Base-by-base conservation (phyloP, 768 basidiomycete species). In the Mycena rosella region DNA sequence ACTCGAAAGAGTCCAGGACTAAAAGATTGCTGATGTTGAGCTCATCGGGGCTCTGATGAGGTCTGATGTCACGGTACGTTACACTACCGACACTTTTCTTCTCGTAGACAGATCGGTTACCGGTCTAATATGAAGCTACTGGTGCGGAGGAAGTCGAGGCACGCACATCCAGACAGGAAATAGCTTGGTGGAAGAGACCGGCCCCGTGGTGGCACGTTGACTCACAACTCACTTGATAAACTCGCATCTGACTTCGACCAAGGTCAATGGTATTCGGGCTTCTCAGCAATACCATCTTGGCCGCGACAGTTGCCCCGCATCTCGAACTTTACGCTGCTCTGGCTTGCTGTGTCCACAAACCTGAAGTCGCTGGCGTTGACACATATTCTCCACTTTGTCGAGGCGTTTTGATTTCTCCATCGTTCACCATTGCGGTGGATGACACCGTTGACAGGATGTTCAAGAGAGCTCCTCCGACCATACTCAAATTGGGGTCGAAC, bases 101-200 rank as follows among this genome's bases (percentile, higher is more conserved):
- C n/a, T n/a, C n/a, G n/a, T n/a, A n/a, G n/a, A n/a, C n/a, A n/a
- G n/a, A n/a, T n/a, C n/a, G n/a, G n/a, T n/a, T n/a, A n/a, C n/a
- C n/a, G n/a, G n/a, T n/a, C n/a, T n/a, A n/a, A n/a, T n/a, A n/a
- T n/a, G n/a, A n/a, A n/a, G n/a, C n/a, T n/a, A n/a, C n/a, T n/a
- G n/a, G n/a, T n/a, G n/a, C n/a, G n/a, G 15, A 38, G 8, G 9
- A 7, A 10, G 18, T 36, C 14, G 36, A 60, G 4, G 60, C 32
- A 34, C 32, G 40, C 42, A 51, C 22, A 36, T n/a, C n/a, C n/a
- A n/a, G n/a, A n/a, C n/a, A n/a, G n/a, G 53, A n/a, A 55, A 48
- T 84, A 53, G 88, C 91, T 4, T 93, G 91, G 91, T 94, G 90
- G 87, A 92, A 83, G 78, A 81, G 84, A 49, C 91, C 93, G 4